Evolutionary conservation across 495 filamentous ascomycete species (phyloP), one percentile per base, ranked within the genome.

Genomic region (Hypomontagnella submonticulosa): DNA sequence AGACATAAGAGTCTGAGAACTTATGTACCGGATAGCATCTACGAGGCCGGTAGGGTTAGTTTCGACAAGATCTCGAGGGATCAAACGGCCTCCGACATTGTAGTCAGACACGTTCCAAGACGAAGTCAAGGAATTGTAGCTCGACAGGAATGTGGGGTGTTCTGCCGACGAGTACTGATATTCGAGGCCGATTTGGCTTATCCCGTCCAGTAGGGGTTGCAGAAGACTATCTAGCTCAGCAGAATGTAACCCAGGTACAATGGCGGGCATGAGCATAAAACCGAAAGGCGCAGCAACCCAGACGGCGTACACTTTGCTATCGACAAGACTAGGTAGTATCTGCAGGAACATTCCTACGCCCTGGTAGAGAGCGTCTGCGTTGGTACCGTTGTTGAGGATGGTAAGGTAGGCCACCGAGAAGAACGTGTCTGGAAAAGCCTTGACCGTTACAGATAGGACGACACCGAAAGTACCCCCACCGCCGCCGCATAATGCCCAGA

Each of bases 401-500:
- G 41, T 56, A 3, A 55, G n/a, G 36, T 53, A 40, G 6, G 40
- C 53, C 2, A 30, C 43, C 9, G 61, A 58, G 16, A 54, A 56
- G 15, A 20, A 27, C 38, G 13, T 53, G 33, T 73, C 72, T 0
- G 38, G 46, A 50, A 82, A 70, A 0, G 75, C 71, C 56, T 77
- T 79, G 9, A 72, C 66, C 0, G 83, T 86, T 67, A 81, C 61
- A 15, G 76, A 79, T 41, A 75, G 64, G 1, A 86, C 83, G 10
- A 85, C 79, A 12, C 76, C 84, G 46, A 78, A 87, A 11, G 75
- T 85, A 13, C 84, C 83, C 10, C 74, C 79, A 9, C 85, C 87
- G 10, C 86, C 86, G 16, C 86, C 86, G 33, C 73, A 76, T 0
- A 89, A 67, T 5, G 87, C 87, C 84, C 84, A 88, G 72, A 79